Conservation (phyloP, 257 asterid species). For the Echites panduratus region DNA sequence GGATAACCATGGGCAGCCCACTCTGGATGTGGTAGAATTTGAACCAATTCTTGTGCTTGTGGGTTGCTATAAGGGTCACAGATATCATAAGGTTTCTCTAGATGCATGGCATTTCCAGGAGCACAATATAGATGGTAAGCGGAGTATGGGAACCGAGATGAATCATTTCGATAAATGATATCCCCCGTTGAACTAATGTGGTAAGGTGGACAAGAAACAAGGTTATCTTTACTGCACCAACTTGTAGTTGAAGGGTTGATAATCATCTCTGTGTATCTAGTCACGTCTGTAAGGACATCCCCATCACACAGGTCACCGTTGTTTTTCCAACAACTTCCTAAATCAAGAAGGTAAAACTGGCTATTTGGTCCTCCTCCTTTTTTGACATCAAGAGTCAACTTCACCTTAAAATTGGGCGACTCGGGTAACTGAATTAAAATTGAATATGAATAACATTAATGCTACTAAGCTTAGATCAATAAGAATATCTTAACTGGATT, state of each 20-base stretch:
- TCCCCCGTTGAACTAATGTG: conserved; percentile 57
- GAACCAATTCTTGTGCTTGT: conserved; percentile 83
- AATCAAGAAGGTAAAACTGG: conserved; percentile 72
- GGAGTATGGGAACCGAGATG: conserved; percentile 63
- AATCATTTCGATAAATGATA: conserved; percentile 47
- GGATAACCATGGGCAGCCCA: conserved; percentile 88
- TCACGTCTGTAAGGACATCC: conserved; percentile 67
- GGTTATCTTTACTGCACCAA: conserved; percentile 71
- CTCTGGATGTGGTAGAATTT: conserved; percentile 84
- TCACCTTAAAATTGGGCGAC: conserved; percentile 77
- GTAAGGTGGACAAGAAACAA: conserved; percentile 74
- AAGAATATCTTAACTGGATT: not conserved
- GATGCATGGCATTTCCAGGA: conserved; percentile 66
- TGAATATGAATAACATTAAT: not conserved
- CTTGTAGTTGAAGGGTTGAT: conserved; percentile 73
- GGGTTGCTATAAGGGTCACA: conserved; percentile 92
- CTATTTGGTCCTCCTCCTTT: conserved; percentile 81
- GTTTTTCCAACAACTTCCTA: conserved; percentile 89
- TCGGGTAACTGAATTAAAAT: conserved; percentile 46
- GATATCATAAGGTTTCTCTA: conserved; percentile 66
- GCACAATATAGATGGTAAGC: conserved; percentile 85
- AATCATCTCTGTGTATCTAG: conserved; percentile 84
- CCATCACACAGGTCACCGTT: conserved; percentile 73
- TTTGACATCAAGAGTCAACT: conserved; percentile 52
- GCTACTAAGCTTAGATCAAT: not conserved